Percentiles rank a stretch among this genome's conserved stretches.
phyloP scores from a whole-genome alignment of 345 rosid genomes.

The Citrus medica region DNA sequence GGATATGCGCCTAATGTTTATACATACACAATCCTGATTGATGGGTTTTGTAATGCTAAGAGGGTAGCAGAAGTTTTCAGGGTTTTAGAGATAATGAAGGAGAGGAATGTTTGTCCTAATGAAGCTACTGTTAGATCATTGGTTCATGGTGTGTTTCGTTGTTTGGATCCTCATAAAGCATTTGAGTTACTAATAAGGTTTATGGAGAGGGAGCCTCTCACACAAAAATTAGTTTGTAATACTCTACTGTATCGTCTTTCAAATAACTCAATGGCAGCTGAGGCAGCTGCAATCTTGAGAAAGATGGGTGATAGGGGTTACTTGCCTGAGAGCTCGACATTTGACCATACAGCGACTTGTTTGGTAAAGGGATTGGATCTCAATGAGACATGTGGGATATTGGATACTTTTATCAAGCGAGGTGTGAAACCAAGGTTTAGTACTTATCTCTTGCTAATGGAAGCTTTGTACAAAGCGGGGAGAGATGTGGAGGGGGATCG shows the following conservation, averaged over 20 bases:
- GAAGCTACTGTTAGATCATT: constrained; percentile 84
- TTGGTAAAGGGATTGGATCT: constrained; percentile 59
- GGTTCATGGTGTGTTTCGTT: constrained; percentile 73
- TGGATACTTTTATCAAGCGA: constrained; percentile 42
- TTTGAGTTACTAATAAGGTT: constrained; percentile 46
- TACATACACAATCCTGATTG: constrained; percentile 69
- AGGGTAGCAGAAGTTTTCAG: constrained; percentile 65
- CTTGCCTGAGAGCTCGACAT: constrained; percentile 52
- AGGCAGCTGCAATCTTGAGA: constrained; percentile 54
- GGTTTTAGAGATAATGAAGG: constrained; percentile 55
- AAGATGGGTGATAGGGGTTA: constrained; percentile 48
- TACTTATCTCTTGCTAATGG: constrained; percentile 53
- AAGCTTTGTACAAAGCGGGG: constrained; percentile 53
- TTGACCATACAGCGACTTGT: constrained; percentile 56
- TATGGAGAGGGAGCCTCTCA: constrained; percentile 45
- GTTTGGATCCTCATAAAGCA: constrained; percentile 45
- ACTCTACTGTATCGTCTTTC: constrained; percentile 65
- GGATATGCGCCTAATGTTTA: constrained; percentile 72
- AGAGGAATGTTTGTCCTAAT: constrained; percentile 51
- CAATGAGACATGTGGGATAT: constrained; percentile 49
- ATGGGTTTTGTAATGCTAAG: constrained; percentile 76
- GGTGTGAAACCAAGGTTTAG: constrained; percentile 65
- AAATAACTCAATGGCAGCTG: constrained; percentile 62
- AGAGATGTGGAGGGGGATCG: constrained; percentile 44
- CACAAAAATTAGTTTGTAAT: constrained; percentile 54